These are phyloP conservation scores for Mortierella claussenii DNA, from an alignment of 192 early-diverging fungal species.

Conservation along the genomic window DNA sequence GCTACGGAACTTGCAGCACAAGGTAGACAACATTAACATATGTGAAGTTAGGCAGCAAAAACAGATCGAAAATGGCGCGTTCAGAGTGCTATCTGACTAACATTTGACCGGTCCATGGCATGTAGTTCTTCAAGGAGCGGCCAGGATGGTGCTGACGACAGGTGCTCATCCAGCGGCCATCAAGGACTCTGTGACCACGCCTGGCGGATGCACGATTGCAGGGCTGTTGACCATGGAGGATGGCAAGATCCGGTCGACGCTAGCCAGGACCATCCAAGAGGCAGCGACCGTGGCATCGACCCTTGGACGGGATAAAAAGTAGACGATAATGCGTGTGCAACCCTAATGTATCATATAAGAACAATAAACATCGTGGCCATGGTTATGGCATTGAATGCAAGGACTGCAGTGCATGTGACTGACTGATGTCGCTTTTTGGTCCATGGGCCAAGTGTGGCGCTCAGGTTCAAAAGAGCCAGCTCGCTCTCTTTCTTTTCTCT, in stretches of 20 bases:
- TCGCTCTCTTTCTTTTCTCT: background rate
- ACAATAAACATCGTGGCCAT: no score
- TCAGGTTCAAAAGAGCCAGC: background rate
- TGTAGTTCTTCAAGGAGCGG: constrained; percentile 61
- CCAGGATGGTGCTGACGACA: constrained; percentile 62
- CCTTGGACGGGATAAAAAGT: constrained; percentile 55
- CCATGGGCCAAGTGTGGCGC: no score
- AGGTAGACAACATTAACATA: constrained; percentile 55
- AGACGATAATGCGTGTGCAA: no score
- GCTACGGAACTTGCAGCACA: constrained; percentile 64
- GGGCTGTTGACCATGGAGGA: constrained; percentile 68
- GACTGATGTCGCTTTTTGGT: no score
- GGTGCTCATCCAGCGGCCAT: constrained; percentile 63
- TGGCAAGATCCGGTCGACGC: constrained; percentile 64
- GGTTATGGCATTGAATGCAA: no score
- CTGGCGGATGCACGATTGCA: constrained; percentile 66
- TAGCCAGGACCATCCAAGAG: constrained; percentile 66
- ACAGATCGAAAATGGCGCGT: background rate
- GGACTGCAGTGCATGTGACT: no score
- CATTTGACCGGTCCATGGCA: no score
- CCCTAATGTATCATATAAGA: no score
- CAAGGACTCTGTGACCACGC: constrained; percentile 66
- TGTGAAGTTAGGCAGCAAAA: no score
- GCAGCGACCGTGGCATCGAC: constrained; percentile 62
- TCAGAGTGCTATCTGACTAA: no score